phyloP scores from a whole-genome alignment of 805 yeast genomes.

The Teunomyces kruisii region DNA sequence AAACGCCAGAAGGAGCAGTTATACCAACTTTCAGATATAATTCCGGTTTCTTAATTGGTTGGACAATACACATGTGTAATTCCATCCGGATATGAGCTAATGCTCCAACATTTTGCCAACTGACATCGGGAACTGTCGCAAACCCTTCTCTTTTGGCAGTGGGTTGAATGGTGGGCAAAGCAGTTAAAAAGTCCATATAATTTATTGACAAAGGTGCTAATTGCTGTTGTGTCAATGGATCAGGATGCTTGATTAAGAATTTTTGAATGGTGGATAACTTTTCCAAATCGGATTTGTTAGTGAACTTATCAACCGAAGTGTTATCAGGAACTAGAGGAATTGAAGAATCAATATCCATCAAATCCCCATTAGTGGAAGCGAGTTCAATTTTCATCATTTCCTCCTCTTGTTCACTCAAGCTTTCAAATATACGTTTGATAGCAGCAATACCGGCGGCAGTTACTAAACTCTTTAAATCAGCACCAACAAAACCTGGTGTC shows the following conservation, averaged over 20 bases:
- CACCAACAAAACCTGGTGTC: constrained; percentile 98
- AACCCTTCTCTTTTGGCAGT: constrained; percentile 98
- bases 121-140: constrained; percentile 96
- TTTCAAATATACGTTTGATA: constrained; percentile 82
- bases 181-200: constrained; percentile 76
- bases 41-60: constrained; percentile 92
- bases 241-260: constrained; percentile 73
- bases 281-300: constrained; percentile 32
- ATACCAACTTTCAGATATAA: constrained; percentile 88
- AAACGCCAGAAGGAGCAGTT: constrained; percentile 93
- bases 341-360: constrained; percentile 34
- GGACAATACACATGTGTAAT: constrained; percentile 95
- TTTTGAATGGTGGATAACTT: constrained; percentile 64
- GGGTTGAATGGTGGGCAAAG: constrained; percentile 92
- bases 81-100: constrained; percentile 77
- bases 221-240: constrained; percentile 74
- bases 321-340: constrained; percentile 7
- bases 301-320: constrained; percentile 25
- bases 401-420: constrained; percentile 46
- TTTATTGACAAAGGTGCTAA: constrained; percentile 73
- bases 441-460: constrained; percentile 96
- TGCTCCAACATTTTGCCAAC: constrained; percentile 96
- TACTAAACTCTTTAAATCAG: constrained; percentile 89
- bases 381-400: constrained; percentile 12
- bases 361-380: constrained; percentile 13